A percentile compares a stretch with the other conserved stretches of the same genome.
phyloP scores from a whole-genome alignment of 345 rosid species.

The Anastatica hierochuntica region DNA sequence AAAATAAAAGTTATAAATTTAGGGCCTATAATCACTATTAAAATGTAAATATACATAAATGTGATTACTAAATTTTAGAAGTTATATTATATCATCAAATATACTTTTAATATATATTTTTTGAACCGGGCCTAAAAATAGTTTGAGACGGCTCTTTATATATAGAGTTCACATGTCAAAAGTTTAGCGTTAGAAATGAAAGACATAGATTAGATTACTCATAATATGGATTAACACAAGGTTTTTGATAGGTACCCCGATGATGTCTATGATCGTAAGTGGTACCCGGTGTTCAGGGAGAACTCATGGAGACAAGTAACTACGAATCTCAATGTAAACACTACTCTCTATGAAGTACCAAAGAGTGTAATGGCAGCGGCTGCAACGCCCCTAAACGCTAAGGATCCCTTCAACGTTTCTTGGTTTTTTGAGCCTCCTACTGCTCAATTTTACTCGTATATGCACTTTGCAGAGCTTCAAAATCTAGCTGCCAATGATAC shows the following conservation, averaged over 20 bases:
- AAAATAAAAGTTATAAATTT: too few relatives aligned
- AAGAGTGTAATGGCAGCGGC: background rate
- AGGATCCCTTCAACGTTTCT: background rate
- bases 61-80: too few relatives aligned
- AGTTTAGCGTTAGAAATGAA: too few relatives aligned
- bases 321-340: background rate
- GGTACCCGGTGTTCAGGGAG: background rate
- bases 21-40: too few relatives aligned
- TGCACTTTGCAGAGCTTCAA: conserved; percentile 41
- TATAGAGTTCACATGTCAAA: too few relatives aligned
- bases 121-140: too few relatives aligned
- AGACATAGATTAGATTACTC: too few relatives aligned
- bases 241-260: conserved; percentile 10
- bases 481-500: conserved; percentile 29
- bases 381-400: background rate
- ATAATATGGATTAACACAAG: background rate
- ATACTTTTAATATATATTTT: too few relatives aligned
- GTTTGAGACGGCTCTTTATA: too few relatives aligned
- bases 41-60: too few relatives aligned
- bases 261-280: conserved; percentile 16
- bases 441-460: conserved; percentile 1
- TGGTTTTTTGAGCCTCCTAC: background rate
- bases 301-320: conserved; percentile 7
- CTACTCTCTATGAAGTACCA: background rate
- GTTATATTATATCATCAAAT: too few relatives aligned